Evolutionary conservation across 176 grass and related monocot species (phyloP).

Genomic region (Thinopyrum elongatum): DNA sequence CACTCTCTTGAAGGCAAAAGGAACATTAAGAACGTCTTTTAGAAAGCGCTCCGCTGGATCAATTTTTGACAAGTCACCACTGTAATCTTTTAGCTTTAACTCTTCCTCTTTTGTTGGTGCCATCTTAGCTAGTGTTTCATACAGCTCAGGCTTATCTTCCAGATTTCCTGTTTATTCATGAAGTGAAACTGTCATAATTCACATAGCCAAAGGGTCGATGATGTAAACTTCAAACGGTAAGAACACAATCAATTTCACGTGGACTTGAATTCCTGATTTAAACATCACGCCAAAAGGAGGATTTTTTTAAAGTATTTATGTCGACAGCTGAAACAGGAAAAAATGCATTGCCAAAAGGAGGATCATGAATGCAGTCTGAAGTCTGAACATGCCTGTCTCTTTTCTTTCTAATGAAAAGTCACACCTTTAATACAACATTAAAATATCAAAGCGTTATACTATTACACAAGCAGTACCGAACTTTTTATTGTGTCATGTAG

Average conservation of each 20-base stretch:
- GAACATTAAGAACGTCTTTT: conserved; percentile 61
- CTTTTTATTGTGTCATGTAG: conserved; percentile 3
- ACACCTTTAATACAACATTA: neutral
- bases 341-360: neutral
- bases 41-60: conserved; percentile 72
- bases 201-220: conserved; percentile 8
- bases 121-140: conserved; percentile 68
- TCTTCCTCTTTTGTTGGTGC: conserved; percentile 83
- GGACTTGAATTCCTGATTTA: neutral
- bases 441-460: neutral
- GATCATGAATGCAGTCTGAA: neutral
- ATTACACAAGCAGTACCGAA: neutral
- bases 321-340: neutral
- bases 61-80: conserved; percentile 55
- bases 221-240: neutral
- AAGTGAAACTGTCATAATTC: conserved; percentile 23
- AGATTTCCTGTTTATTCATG: conserved; percentile 46
- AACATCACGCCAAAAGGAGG: neutral
- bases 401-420: neutral
- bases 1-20: conserved; percentile 84
- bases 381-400: neutral
- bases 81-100: conserved; percentile 52
- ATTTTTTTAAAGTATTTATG: neutral
- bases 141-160: conserved; percentile 58
- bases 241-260: neutral